phyloP scores from a whole-genome alignment of 2,329 filamentous ascomycete genomes.

The Aureobasidium sp. region DNA sequence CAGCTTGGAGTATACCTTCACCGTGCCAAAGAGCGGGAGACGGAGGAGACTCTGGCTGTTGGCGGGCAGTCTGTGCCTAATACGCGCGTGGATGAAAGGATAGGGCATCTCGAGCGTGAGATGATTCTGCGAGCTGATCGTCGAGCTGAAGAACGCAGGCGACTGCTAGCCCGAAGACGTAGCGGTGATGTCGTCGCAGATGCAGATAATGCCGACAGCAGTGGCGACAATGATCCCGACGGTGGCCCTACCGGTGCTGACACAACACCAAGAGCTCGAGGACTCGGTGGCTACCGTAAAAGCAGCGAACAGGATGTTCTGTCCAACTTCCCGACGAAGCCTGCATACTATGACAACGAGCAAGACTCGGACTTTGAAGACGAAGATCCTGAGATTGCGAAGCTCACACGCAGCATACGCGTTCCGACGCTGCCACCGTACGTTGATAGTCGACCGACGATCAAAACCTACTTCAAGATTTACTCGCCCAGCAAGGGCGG shows the following conservation, averaged over 20 bases:
- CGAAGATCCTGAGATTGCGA: constrained; percentile 15
- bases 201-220: constrained; percentile 23
- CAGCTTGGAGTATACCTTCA: constrained; percentile 53
- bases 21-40: constrained; percentile 47
- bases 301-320: constrained; percentile 19
- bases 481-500: constrained; percentile 52
- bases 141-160: constrained; percentile 19
- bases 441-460: constrained; percentile 46
- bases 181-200: constrained; percentile 1
- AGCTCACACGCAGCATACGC: constrained; percentile 18
- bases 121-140: constrained; percentile 38
- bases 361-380: constrained; percentile 16
- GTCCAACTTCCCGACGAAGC: constrained; percentile 11
- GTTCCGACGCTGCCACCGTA: constrained; percentile 44
- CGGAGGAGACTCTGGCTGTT: constrained; percentile 31
- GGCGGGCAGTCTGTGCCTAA: constrained; percentile 29
- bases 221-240: constrained; percentile 38
- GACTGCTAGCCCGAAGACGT: constrained; percentile 2
- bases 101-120: constrained; percentile 45
- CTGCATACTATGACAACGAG: constrained; percentile 13
- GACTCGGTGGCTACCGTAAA: constrained; percentile 21
- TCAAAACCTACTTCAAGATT: constrained; percentile 55
- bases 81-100: constrained; percentile 40
- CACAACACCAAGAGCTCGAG: constrained; percentile 16
- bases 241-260: constrained; percentile 21